phyloP scores from a whole-genome alignment of 2,329 filamentous ascomycete species.

The Ascochyta rabiei region DNA sequence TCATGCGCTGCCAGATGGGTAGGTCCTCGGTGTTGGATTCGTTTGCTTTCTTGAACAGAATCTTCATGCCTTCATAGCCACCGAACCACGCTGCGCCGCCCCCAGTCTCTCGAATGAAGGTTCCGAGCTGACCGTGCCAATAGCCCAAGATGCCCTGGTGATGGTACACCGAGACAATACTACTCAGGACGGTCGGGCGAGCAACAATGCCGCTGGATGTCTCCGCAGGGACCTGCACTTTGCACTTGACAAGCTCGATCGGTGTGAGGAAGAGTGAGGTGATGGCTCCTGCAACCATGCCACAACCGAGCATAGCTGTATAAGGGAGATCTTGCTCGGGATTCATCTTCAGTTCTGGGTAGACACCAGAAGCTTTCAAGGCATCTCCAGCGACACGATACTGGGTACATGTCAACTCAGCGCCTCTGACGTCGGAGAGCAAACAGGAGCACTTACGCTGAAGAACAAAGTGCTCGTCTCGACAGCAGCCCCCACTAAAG shows the following conservation, averaged over 20 bases:
- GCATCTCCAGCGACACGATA: constrained; percentile 59
- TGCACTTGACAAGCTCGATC: constrained; percentile 97
- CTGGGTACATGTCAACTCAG: constrained; percentile 40
- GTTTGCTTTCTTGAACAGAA: constrained; percentile 66
- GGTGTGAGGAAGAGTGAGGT: constrained; percentile 92
- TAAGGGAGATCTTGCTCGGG: constrained; percentile 68
- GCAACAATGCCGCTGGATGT: constrained; percentile 47
- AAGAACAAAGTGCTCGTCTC: constrained; percentile 94
- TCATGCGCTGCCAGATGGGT: constrained; percentile 83
- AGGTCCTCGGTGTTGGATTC: constrained; percentile 59
- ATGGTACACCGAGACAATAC: constrained; percentile 80
- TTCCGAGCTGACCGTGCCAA: constrained; percentile 94
- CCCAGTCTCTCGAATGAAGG: constrained; percentile 90
- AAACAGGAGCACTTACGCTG: constrained; percentile 58
- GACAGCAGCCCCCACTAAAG: constrained; percentile 85
- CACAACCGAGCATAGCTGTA: constrained; percentile 76
- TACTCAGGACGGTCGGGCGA: constrained; percentile 68
- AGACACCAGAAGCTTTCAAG: constrained; percentile 66
- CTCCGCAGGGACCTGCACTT: constrained; percentile 79
- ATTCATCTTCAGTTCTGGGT: constrained; percentile 53
- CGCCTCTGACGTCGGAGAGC: neutral
- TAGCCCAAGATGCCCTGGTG: constrained; percentile 85
- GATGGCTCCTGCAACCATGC: constrained; percentile 84
- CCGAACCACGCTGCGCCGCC: constrained; percentile 94
- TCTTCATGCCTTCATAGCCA: constrained; percentile 61